Percentiles rank a stretch among this genome's conserved stretches.
These are phyloP conservation scores for Colletotrichum sp. DNA, from an alignment of 2,329 filamentous ascomycete species.

Conservation along the genomic window DNA sequence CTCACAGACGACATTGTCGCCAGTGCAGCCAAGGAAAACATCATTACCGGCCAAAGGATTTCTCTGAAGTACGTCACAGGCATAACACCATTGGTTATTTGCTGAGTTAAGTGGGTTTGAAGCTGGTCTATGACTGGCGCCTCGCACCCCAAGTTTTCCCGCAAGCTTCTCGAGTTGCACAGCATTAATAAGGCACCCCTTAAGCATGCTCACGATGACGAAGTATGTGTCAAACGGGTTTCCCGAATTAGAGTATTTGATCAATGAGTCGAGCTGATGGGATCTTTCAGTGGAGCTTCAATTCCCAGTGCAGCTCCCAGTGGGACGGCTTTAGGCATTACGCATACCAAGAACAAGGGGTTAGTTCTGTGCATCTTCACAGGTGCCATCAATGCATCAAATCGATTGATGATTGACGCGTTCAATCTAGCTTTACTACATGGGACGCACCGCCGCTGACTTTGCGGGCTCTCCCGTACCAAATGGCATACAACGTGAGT, in stretches of 20 bases:
- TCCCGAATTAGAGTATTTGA: neutral
- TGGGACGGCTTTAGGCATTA: conserved; percentile 29
- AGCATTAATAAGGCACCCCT: conserved; percentile 27
- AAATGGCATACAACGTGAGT: conserved; percentile 28
- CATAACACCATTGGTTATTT: neutral
- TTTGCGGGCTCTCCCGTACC: conserved; percentile 21
- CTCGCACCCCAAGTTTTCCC: conserved; percentile 25
- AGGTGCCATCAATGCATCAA: neutral
- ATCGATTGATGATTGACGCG: neutral
- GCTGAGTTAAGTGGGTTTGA: neutral
- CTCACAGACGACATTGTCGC: conserved; percentile 39
- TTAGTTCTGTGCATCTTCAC: neutral
- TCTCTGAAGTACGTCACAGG: conserved; percentile 17
- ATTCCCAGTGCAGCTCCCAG: conserved; percentile 29
- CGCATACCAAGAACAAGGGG: conserved; percentile 26
- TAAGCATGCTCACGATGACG: conserved; percentile 29
- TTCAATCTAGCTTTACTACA: conserved; percentile 25
- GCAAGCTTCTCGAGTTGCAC: conserved; percentile 20
- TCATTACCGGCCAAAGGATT: conserved; percentile 3
- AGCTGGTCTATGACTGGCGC: conserved; percentile 24
- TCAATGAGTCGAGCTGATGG: neutral
- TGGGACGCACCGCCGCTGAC: conserved; percentile 25
- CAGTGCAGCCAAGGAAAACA: neutral
- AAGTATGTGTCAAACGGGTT: conserved; percentile 16
- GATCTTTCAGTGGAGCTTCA: conserved; percentile 25